A percentile compares a stretch with the other conserved stretches of the same genome.
Conservation (phyloP, 305 asterid species). For the Fraxinus albicans region DNA sequence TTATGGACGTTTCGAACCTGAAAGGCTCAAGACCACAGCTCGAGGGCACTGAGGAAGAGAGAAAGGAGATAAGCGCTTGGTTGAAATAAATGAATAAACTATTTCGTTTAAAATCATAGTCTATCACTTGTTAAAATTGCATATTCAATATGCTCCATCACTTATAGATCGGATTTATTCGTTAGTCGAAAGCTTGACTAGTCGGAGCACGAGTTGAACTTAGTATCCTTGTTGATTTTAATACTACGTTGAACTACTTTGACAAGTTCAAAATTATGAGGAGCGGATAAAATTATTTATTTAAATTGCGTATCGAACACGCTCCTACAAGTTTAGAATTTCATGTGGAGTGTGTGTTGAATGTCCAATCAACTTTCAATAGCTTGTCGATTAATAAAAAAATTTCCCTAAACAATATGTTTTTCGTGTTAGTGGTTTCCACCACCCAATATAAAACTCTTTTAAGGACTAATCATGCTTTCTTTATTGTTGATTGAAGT, state of each 20-base stretch:
- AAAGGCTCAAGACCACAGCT: slow-evolving; percentile 22
- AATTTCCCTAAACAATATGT: slow-evolving; percentile 36
- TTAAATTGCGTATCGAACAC: background rate
- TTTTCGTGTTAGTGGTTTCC: slow-evolving; percentile 60
- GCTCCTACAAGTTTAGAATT: background rate
- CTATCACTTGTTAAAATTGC: background rate
- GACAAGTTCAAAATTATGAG: background rate
- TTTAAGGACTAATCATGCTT: slow-evolving; percentile 59
- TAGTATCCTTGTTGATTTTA: background rate
- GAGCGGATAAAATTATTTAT: background rate
- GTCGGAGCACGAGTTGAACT: background rate
- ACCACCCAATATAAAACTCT: slow-evolving; percentile 44
- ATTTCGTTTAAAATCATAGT: background rate
- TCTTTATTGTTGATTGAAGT: slow-evolving; percentile 72
- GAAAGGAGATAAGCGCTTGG: background rate
- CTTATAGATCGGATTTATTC: background rate
- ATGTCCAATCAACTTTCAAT: slow-evolving; percentile 44
- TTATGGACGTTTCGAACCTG: slow-evolving; percentile 16
- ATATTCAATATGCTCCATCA: background rate
- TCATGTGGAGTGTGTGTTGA: slow-evolving; percentile 22
- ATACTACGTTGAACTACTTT: background rate
- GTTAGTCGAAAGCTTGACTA: background rate
- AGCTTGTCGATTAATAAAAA: slow-evolving; percentile 51
- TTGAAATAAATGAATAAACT: background rate
- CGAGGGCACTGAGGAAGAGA: slow-evolving; percentile 19